These are phyloP conservation scores for Xylogone sp. DNA, from an alignment of 2,329 filamentous ascomycete genomes.

Conservation along the genomic window DNA sequence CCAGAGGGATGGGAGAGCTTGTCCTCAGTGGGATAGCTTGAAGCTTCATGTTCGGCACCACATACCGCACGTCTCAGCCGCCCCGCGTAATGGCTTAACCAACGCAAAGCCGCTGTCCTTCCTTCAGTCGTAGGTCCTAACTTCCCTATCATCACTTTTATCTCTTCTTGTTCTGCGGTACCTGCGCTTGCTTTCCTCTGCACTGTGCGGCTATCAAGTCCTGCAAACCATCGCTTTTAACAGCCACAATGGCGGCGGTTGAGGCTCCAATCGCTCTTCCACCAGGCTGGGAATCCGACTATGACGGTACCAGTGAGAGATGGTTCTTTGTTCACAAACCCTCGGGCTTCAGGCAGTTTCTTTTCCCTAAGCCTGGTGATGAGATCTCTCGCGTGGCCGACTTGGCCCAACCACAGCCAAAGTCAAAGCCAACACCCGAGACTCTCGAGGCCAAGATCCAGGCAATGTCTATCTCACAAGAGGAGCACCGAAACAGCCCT, in stretches of 20 bases:
- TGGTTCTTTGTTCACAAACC: conserved; percentile 12
- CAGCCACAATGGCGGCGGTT: not conserved
- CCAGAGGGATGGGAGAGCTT: no score
- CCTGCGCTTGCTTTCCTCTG: no score
- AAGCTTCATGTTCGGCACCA: no score
- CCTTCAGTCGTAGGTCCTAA: no score
- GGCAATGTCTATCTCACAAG: not conserved
- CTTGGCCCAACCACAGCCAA: not conserved
- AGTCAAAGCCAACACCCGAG: not conserved
- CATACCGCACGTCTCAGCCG: no score
- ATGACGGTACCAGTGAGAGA: conserved; percentile 7
- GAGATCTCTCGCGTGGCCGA: conserved; percentile 2
- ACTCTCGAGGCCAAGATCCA: not conserved
- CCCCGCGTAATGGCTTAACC: no score
- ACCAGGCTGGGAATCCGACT: conserved; percentile 11
- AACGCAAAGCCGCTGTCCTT: no score
- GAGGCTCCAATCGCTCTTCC: conserved; percentile 3
- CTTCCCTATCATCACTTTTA: no score
- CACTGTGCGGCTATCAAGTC: no score
- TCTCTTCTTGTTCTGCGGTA: no score
- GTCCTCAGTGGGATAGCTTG: no score
- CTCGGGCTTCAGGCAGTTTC: conserved; percentile 8
- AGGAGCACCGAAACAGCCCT: not conserved
- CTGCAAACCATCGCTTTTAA: no score
- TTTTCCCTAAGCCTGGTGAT: conserved; percentile 11